Percentiles rank a stretch among this genome's conserved stretches.
Conservation (phyloP, 257 asterid genomes). For the Solanum infundibuliforme region DNA sequence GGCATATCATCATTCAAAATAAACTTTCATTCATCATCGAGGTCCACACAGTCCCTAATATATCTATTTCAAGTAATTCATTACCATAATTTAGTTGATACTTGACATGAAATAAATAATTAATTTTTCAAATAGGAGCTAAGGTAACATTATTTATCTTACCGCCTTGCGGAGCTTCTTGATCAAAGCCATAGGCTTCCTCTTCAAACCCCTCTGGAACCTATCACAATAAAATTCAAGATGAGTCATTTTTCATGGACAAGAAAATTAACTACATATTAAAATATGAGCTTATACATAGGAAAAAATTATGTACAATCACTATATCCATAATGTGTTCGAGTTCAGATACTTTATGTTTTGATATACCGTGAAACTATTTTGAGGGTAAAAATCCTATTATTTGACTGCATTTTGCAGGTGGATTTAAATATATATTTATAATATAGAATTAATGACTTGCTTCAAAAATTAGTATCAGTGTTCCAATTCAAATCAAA, state of each 20-base stretch:
- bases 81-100: background rate
- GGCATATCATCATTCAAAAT: background rate
- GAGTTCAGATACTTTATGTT: background rate
- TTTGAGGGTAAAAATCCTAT: background rate
- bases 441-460: background rate
- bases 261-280: background rate
- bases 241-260: background rate
- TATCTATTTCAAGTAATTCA: background rate
- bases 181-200: conserved; percentile 35
- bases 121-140: background rate
- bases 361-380: background rate
- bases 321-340: background rate
- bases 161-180: conserved; percentile 37
- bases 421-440: background rate
- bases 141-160: background rate
- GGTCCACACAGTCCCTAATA: background rate
- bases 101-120: background rate
- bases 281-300: background rate
- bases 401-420: background rate
- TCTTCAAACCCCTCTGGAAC: conserved; percentile 23
- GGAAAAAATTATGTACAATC: background rate
- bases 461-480: background rate
- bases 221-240: background rate
- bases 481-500: background rate
- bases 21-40: background rate